These are phyloP conservation scores for Phytophthora pseudosyringae DNA, from an alignment of 352 stramenopile species.

Conservation along the genomic window DNA sequence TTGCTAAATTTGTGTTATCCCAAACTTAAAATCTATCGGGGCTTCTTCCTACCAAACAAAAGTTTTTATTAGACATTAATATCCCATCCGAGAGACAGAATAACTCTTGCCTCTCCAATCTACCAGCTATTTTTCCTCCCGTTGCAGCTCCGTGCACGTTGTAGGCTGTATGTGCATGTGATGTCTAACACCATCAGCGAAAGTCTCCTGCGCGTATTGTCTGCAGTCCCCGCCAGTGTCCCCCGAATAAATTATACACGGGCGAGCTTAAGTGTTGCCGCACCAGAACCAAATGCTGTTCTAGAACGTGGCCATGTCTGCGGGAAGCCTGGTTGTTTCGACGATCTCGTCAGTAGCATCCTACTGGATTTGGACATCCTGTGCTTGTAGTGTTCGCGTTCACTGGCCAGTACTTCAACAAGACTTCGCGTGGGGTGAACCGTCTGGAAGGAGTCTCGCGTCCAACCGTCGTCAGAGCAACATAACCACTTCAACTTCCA, in stretches of 20 bases:
- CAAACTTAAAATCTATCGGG: neutral
- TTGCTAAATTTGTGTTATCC: neutral
- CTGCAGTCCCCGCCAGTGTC: too few species aligned
- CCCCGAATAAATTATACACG: too few species aligned
- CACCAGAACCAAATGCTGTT: conserved; percentile 45
- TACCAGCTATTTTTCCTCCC: too few species aligned
- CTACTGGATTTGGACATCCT: conserved; percentile 58
- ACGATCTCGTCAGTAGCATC: conserved; percentile 30
- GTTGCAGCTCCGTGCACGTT: too few species aligned
- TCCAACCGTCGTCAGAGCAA: neutral
- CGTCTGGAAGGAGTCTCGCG: conserved; percentile 90
- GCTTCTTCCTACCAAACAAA: too few species aligned
- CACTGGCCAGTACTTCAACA: conserved; percentile 87
- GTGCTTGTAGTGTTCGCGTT: conserved; percentile 61
- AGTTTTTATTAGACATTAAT: too few species aligned
- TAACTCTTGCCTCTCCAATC: too few species aligned
- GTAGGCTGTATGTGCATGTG: too few species aligned
- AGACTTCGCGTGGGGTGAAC: conserved; percentile 87
- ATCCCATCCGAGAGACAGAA: too few species aligned
- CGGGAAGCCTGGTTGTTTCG: conserved; percentile 49
- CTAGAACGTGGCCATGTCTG: conserved; percentile 38
- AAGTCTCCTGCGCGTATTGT: too few species aligned
- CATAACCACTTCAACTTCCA: neutral
- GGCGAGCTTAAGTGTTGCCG: conserved; percentile 20
- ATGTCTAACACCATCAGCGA: too few species aligned